Evolutionary conservation across 2,329 filamentous ascomycete genomes (phyloP).

Genomic region (Fusarium chaquense): DNA sequence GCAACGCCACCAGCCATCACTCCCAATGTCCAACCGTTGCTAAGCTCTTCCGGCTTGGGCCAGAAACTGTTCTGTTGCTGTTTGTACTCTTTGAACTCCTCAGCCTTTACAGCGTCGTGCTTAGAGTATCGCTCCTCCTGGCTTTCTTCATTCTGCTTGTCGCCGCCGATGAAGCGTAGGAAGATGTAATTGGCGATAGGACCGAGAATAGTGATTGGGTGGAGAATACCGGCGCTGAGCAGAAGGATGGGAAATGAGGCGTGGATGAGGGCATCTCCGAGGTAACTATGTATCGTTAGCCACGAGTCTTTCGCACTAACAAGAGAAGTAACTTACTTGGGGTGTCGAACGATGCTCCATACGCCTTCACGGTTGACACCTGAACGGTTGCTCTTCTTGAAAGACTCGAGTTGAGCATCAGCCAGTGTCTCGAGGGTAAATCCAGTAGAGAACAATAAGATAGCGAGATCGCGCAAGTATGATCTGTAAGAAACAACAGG

Average conservation of each 20-base stretch:
- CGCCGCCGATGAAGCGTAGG: conserved; percentile 13
- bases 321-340: conserved; percentile 1
- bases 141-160: conserved; percentile 15
- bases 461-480: neutral
- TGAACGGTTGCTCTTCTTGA: conserved; percentile 1
- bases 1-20: neutral
- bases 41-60: conserved; percentile 8
- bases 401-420: conserved; percentile 11
- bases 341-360: conserved; percentile 30
- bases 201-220: conserved; percentile 1
- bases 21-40: conserved; percentile 6
- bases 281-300: neutral
- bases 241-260: conserved; percentile 22
- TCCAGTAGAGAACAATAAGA: conserved; percentile 13
- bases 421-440: conserved; percentile 15
- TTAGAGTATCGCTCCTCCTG: conserved; percentile 16
- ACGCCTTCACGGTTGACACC: conserved; percentile 17
- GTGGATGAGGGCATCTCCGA: conserved; percentile 12
- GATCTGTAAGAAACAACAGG: conserved; percentile 7
- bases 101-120: conserved; percentile 2
- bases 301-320: fast-evolving
- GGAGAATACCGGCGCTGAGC: conserved; percentile 1
- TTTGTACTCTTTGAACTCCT: neutral
- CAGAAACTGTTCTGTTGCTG: conserved; percentile 29
- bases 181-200: conserved; percentile 23